Conservation (phyloP, 2,329 filamentous ascomycete species). For the Calonectria hongkongensis region DNA sequence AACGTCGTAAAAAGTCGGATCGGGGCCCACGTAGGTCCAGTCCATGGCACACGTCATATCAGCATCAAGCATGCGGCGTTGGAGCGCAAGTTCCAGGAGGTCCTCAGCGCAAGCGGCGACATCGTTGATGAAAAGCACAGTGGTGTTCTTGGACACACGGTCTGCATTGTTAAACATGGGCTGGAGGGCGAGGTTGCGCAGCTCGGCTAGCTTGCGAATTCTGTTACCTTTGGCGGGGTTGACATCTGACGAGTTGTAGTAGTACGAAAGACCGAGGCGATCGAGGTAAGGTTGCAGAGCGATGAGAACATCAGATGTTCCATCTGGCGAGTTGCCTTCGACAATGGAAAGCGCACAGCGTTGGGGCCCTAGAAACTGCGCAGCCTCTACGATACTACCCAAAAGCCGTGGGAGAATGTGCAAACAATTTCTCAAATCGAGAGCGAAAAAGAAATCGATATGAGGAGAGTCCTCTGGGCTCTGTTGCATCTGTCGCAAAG, state of each 20-base stretch:
- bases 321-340: conserved; percentile 73
- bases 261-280: conserved; percentile 62
- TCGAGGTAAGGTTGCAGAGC: conserved; percentile 63
- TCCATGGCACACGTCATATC: conserved; percentile 77
- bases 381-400: conserved; percentile 69
- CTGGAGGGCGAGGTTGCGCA: conserved; percentile 72
- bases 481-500: conserved; percentile 38
- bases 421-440: conserved; percentile 69
- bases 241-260: conserved; percentile 64
- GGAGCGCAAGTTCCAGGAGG: conserved; percentile 73
- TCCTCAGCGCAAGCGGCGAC: conserved; percentile 73
- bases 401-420: conserved; percentile 70
- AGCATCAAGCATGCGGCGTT: conserved; percentile 66
- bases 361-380: conserved; percentile 69
- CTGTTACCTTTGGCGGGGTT: conserved; percentile 66
- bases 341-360: conserved; percentile 73
- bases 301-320: conserved; percentile 70
- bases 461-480: background rate
- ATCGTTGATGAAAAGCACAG: conserved; percentile 73
- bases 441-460: conserved; percentile 69
- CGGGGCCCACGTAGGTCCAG: conserved; percentile 67
- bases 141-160: conserved; percentile 59
- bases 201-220: conserved; percentile 67
- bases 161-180: conserved; percentile 62
- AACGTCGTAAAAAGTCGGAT: conserved; percentile 74